phyloP scores from a whole-genome alignment of 306 rosid species.

The Ormosia emarginata region DNA sequence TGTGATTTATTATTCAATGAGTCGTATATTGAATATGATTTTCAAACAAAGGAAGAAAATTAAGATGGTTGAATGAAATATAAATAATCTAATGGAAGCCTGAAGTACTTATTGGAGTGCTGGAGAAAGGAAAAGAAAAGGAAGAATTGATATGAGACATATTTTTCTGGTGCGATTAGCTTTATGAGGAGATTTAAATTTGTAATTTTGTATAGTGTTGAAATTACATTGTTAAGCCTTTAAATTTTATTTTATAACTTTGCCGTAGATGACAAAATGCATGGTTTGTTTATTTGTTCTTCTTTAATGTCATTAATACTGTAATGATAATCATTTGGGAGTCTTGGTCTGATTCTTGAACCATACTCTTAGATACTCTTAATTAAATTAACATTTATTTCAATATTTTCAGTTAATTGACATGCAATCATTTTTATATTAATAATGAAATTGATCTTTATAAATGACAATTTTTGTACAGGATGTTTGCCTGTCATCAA shows the following conservation, averaged over 20 bases:
- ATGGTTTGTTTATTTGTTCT: neutral
- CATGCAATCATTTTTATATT: neutral
- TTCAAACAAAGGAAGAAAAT: neutral
- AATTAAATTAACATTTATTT: neutral
- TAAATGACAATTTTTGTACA: conserved; percentile 34
- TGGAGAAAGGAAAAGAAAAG: neutral
- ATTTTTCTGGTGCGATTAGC: neutral
- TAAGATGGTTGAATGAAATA: neutral
- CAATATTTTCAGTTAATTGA: neutral
- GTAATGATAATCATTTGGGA: neutral
- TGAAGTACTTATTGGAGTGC: neutral
- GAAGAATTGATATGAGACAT: no score
- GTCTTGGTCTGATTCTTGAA: neutral
- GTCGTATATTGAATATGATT: neutral
- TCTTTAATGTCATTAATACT: neutral
- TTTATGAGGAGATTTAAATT: neutral
- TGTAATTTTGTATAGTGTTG: neutral
- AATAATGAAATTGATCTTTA: conserved; percentile 14
- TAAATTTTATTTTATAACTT: neutral
- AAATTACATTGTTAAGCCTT: neutral
- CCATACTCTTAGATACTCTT: neutral
- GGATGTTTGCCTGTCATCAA: conserved; percentile 90
- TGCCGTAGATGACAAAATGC: neutral
- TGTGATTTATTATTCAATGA: neutral
- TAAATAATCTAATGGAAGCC: neutral